Conservation (phyloP, 1,284 basidiomycete species). For the Termitomyces sp. region DNA sequence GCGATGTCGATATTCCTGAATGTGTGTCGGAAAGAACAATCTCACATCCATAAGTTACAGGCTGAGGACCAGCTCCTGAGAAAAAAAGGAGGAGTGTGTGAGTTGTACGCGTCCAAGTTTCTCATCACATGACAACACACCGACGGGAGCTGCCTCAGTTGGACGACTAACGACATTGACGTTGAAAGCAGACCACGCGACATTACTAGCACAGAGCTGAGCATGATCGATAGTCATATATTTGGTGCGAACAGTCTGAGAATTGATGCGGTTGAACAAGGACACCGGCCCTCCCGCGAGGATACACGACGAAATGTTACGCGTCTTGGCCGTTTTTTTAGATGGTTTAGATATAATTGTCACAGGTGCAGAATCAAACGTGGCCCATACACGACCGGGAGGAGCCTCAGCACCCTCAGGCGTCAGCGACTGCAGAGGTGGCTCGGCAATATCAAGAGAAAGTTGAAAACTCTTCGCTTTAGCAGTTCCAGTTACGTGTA, state of each 20-base stretch:
- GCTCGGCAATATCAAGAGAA: conserved; percentile 76
- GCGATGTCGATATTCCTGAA: conserved; percentile 82
- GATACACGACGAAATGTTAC: conserved; percentile 90
- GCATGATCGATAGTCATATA: conserved; percentile 90
- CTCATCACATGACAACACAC: conserved; percentile 54
- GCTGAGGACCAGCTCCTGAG: conserved; percentile 57
- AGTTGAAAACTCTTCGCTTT: conserved; percentile 89
- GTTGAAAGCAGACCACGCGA: conserved; percentile 91
- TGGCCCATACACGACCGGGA: conserved; percentile 76
- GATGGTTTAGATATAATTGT: conserved; percentile 96
- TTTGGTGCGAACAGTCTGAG: conserved; percentile 94
- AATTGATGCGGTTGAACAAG: conserved; percentile 95
- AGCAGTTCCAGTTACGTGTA: conserved; percentile 84
- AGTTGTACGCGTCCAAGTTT: conserved; percentile 33
- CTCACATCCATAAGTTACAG: conserved; percentile 89
- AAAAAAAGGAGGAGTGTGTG: conserved; percentile 33
- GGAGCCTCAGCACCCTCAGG: conserved; percentile 48
- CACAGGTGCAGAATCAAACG: conserved; percentile 87
- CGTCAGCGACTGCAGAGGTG: conserved; percentile 44
- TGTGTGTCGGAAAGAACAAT: conserved; percentile 82
- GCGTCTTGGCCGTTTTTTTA: conserved; percentile 94
- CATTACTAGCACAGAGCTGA: conserved; percentile 80
- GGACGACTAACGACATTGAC: conserved; percentile 76
- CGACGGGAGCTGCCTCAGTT: conserved; percentile 50
- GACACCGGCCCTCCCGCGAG: conserved; percentile 88